A percentile compares a stretch with the other conserved stretches of the same genome.
phyloP scores from a whole-genome alignment of 768 basidiomycete species.

The Boletus coccyginus region DNA sequence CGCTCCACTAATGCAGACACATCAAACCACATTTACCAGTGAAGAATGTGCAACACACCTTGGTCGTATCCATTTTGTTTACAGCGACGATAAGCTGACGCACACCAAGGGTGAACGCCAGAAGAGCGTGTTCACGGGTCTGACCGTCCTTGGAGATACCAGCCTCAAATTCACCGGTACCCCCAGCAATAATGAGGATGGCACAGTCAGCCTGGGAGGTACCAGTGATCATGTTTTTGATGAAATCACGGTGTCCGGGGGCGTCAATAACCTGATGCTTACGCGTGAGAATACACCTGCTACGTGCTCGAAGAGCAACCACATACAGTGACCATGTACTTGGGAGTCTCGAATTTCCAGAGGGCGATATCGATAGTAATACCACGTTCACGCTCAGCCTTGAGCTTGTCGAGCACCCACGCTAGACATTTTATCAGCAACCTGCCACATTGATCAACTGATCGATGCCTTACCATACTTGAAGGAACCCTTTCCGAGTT shows the following conservation, averaged over 20 bases:
- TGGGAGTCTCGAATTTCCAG: conserved; percentile 99
- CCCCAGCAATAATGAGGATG: conserved; percentile 98
- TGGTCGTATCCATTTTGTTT: conserved; percentile 99
- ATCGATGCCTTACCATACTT: conserved; percentile 74
- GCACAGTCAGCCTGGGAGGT: conserved; percentile 99
- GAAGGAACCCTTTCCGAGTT: conserved; percentile 99
- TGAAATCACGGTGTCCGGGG: conserved; percentile 99
- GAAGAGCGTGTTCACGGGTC: conserved; percentile 99
- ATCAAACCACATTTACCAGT: not conserved
- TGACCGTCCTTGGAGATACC: conserved; percentile 99
- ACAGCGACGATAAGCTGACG: conserved; percentile 99
- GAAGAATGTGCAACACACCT: conserved; percentile 45
- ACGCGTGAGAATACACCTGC: not conserved
- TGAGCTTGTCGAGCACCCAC: conserved; percentile 99
- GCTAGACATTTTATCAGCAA: conserved; percentile 51
- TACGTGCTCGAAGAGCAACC: not conserved
- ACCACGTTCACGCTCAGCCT: conserved; percentile 99
- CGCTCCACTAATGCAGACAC: conserved; percentile 75
- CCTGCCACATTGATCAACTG: conserved; percentile 8
- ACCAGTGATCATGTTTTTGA: conserved; percentile 99
- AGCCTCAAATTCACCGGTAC: conserved; percentile 99
- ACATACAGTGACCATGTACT: conserved; percentile 87
- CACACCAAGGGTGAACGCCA: conserved; percentile 99
- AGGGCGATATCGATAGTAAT: conserved; percentile 99
- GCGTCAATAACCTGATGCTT: conserved; percentile 88